Percentiles rank a stretch among this genome's conserved stretches.
phyloP scores from a whole-genome alignment of 2,329 filamentous ascomycete species.

The Pseudogymnoascus sp. region DNA sequence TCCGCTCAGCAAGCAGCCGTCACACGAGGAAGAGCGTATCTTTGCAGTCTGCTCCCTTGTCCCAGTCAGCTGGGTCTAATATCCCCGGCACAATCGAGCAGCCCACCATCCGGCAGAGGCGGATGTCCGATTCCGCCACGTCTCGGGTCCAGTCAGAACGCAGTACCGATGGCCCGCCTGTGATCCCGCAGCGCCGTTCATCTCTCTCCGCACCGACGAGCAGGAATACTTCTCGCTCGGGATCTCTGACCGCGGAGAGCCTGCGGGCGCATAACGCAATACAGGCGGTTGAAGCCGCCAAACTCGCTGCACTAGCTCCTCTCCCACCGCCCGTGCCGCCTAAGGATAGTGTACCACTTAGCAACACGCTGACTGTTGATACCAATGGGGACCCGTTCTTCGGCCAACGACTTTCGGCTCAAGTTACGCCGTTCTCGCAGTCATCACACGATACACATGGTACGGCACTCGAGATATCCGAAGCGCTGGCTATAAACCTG shows the following conservation, averaged over 20 bases:
- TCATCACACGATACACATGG: slow-evolving; percentile 54
- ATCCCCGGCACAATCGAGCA: slow-evolving; percentile 42
- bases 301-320: slow-evolving; percentile 6
- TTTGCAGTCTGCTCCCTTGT: slow-evolving; percentile 41
- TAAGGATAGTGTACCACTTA: neutral
- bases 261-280: slow-evolving; percentile 46
- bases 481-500: slow-evolving; percentile 56
- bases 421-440: slow-evolving; percentile 58
- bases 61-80: slow-evolving; percentile 38
- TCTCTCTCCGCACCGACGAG: slow-evolving; percentile 59
- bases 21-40: slow-evolving; percentile 48
- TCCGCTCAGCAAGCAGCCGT: slow-evolving; percentile 56
- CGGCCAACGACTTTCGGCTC: slow-evolving; percentile 46
- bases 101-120: slow-evolving; percentile 19
- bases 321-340: neutral
- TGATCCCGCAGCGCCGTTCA: slow-evolving; percentile 51
- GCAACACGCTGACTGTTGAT: slow-evolving; percentile 39
- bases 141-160: slow-evolving; percentile 31
- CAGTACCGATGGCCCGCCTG: slow-evolving; percentile 56
- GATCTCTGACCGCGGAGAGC: slow-evolving; percentile 54
- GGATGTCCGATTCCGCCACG: slow-evolving; percentile 28
- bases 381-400: slow-evolving; percentile 49
- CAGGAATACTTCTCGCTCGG: slow-evolving; percentile 48
- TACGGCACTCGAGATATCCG: slow-evolving; percentile 54
- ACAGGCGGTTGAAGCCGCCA: slow-evolving; percentile 20